Evolutionary conservation across 768 basidiomycete genomes (phyloP).

Genomic region (Pleurotus pulmonarius): DNA sequence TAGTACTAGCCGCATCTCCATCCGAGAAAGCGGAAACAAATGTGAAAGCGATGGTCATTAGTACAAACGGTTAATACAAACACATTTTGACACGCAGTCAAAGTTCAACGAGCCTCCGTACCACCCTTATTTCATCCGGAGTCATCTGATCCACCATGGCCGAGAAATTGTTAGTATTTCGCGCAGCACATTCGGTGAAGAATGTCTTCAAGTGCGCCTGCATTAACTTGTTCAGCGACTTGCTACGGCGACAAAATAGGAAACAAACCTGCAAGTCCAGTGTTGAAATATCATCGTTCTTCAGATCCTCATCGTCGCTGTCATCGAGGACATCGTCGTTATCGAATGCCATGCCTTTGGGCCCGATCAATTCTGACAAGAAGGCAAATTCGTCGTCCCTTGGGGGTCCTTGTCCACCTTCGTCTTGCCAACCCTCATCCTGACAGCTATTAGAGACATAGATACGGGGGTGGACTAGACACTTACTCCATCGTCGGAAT

Average conservation of each 20-base stretch:
- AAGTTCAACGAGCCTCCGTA: slow-evolving; percentile 42
- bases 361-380: slow-evolving; percentile 80
- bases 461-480: slow-evolving; percentile 4
- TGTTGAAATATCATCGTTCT: slow-evolving; percentile 79
- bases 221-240: not conserved
- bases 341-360: slow-evolving; percentile 68
- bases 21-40: too few relatives aligned
- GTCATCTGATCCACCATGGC: slow-evolving; percentile 61
- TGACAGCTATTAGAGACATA: slow-evolving; percentile 22
- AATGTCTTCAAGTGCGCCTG: slow-evolving; percentile 71
- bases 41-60: too few relatives aligned
- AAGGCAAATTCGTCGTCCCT: slow-evolving; percentile 79
- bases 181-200: slow-evolving; percentile 62
- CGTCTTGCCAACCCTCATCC: slow-evolving; percentile 97
- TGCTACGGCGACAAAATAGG: not conserved
- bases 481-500: slow-evolving; percentile 75
- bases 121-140: slow-evolving; percentile 67
- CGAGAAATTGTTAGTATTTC: slow-evolving; percentile 61
- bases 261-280: slow-evolving; percentile 72
- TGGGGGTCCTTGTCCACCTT: slow-evolving; percentile 51
- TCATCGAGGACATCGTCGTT: slow-evolving; percentile 74
- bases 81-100: not conserved
- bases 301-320: slow-evolving; percentile 84
- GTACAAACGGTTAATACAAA: too few relatives aligned
- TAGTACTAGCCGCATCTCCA: too few relatives aligned